Evolutionary conservation across 306 rosid species (phyloP), one percentile per base, ranked within the genome.

Genomic region (Astragalus glycyphyllos): DNA sequence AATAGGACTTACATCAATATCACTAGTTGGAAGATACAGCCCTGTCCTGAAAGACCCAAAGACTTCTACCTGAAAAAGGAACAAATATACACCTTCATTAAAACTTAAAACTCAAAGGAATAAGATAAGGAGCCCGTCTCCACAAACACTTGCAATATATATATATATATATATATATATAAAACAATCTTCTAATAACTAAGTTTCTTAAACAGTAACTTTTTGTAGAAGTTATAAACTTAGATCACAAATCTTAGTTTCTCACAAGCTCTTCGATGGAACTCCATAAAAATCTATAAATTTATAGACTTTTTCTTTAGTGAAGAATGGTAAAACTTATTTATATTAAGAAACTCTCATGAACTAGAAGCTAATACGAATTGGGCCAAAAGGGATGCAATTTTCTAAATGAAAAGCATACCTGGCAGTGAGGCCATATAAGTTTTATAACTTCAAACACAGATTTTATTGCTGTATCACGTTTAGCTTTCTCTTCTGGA

Each of bases 21-120:
- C 99, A 79, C 99, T 91, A 0, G 88, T 86, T 6, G 97, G 99
- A 80, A 94, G 99, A 81, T 89, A 94, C 29, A 94, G 80, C 62
- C 99, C 99, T 29, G 99, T 94, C 89, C 80, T 82, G 84, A 87
- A 90, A 34, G 97, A 94, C 44, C 99, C 99, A 83, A 91, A 94
- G n/a, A 94, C 84, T 76, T 94, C 97, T 42, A 91, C 96, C 99
- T 94, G 64, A 86, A 46, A 84, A 46, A 84, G 65, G 38, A 78
- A 69, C 8, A 66, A 41, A 72, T 51, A 65, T 1, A 57, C 16
- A 68, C 49, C 35, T 17, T 50, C 5, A 20, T 11, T 31, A 12
- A 80, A 17, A 57, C 71, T 17, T 55, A 54, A 64, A 38, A 51
- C 49, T 58, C 51, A 58, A 50, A 17, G 14, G 32, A 60, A 59